phyloP scores from a whole-genome alignment of 2,329 filamentous ascomycete genomes.

The Talaromyces amestolkiae region DNA sequence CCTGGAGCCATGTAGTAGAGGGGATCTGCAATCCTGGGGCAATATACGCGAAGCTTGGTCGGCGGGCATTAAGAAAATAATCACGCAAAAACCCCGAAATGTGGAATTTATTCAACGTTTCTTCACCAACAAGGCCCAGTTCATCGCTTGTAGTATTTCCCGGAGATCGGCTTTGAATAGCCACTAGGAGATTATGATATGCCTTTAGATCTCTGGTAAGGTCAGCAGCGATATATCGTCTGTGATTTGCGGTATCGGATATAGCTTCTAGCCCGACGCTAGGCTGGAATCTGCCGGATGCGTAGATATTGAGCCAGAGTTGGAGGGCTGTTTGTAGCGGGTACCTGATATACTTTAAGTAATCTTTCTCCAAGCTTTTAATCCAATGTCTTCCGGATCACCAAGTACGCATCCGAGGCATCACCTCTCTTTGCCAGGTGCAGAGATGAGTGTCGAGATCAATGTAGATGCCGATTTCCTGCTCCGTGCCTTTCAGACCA shows the following conservation, averaged over 20 bases:
- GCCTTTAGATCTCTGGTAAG: neutral
- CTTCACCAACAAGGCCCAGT: neutral
- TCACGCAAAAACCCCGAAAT: neutral
- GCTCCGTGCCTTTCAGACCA: neutral
- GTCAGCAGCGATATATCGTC: neutral
- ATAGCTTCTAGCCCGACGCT: neutral
- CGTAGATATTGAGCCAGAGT: neutral
- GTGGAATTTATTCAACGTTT: neutral
- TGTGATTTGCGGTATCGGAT: neutral
- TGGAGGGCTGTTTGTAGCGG: neutral
- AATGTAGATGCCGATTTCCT: neutral
- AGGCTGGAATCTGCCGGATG: neutral
- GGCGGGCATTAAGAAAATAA: neutral
- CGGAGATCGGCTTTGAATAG: neutral
- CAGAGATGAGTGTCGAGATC: constrained; percentile 5
- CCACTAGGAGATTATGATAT: neutral
- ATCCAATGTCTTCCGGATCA: neutral
- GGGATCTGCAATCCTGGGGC: neutral
- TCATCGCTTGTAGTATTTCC: neutral
- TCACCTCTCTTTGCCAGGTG: constrained; percentile 3
- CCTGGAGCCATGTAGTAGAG: neutral
- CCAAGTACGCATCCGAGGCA: neutral
- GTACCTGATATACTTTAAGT: neutral
- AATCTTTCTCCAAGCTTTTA: neutral
- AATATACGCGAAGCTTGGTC: neutral